phyloP scores from a whole-genome alignment of 441 rosid genomes.

The Gossypium gossypioides region DNA sequence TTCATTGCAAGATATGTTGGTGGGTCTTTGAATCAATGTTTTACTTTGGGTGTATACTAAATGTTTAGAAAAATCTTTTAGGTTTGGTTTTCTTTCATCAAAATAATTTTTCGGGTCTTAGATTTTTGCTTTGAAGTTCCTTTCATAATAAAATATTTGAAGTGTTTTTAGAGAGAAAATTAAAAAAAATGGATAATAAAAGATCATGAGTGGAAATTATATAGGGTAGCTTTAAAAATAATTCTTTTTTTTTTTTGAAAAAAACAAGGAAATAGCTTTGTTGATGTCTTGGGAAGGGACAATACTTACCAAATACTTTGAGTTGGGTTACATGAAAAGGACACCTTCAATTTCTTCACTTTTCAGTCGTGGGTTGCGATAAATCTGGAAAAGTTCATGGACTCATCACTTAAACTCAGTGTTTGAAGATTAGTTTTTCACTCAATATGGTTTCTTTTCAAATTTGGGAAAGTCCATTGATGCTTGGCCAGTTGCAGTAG shows the following conservation, averaged over 20 bases:
- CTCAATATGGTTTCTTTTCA: too few relatives aligned
- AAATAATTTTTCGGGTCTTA: neutral
- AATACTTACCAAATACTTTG: too few relatives aligned
- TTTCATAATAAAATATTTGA: too few relatives aligned
- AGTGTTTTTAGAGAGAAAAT: too few relatives aligned
- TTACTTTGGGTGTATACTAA: neutral
- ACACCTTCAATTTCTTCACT: too few relatives aligned
- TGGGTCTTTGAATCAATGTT: neutral
- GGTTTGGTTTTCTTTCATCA: neutral
- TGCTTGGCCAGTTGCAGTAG: neutral
- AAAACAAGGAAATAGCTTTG: neutral
- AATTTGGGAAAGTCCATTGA: neutral
- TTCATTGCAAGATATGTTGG: neutral
- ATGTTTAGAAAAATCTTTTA: neutral
- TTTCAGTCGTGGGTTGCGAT: too few relatives aligned
- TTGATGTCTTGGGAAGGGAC: neutral
- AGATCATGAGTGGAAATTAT: neutral
- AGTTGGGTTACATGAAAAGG: too few relatives aligned
- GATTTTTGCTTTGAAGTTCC: neutral
- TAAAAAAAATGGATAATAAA: neutral
- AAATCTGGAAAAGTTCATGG: too few relatives aligned
- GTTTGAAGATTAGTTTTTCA: too few relatives aligned
- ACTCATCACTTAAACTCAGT: too few relatives aligned
- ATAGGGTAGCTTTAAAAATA: neutral
- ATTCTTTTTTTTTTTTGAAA: neutral